These are phyloP conservation scores for Emergomyces africanus DNA, from an alignment of 2,329 filamentous ascomycete genomes.

Conservation along the genomic window DNA sequence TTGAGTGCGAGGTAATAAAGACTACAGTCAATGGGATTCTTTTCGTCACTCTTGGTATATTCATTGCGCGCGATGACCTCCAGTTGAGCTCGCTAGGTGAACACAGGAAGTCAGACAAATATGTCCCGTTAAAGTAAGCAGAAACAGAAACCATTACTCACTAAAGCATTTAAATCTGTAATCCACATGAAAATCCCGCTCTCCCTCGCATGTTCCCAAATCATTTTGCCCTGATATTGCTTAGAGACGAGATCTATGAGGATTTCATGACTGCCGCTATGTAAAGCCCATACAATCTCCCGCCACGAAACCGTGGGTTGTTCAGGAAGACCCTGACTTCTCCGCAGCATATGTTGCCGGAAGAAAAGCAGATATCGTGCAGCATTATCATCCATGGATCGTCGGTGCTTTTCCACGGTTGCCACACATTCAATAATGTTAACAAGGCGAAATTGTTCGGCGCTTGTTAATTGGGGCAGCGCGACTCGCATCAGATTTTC, in stretches of 20 bases:
- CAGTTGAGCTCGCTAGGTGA: constrained; percentile 56
- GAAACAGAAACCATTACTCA: constrained; percentile 33
- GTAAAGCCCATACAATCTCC: constrained; percentile 35
- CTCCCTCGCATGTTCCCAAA: constrained; percentile 75
- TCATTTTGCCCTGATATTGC: constrained; percentile 65
- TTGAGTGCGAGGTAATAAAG: constrained; percentile 81
- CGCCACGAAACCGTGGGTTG: constrained; percentile 47
- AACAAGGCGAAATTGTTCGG: constrained; percentile 74
- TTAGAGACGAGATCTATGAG: constrained; percentile 68
- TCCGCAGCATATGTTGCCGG: constrained; percentile 62
- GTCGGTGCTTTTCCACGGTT: constrained; percentile 71
- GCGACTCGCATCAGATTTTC: constrained; percentile 62
- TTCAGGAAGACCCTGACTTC: constrained; percentile 45
- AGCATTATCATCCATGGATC: constrained; percentile 83
- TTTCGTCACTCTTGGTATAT: constrained; percentile 75
- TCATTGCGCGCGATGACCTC: constrained; percentile 87
- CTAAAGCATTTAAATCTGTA: constrained; percentile 60
- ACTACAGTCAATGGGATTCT: constrained; percentile 82
- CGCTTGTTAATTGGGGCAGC: constrained; percentile 68
- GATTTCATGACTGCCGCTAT: constrained; percentile 62
- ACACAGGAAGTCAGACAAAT: constrained; percentile 10
- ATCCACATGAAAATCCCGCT: constrained; percentile 95
- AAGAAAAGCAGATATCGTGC: constrained; percentile 81
- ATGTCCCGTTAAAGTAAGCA: not conserved
- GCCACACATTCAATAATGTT: constrained; percentile 77